Evolutionary conservation across 345 rosid genomes (phyloP).

Genomic region (Rhizophora apiculata): DNA sequence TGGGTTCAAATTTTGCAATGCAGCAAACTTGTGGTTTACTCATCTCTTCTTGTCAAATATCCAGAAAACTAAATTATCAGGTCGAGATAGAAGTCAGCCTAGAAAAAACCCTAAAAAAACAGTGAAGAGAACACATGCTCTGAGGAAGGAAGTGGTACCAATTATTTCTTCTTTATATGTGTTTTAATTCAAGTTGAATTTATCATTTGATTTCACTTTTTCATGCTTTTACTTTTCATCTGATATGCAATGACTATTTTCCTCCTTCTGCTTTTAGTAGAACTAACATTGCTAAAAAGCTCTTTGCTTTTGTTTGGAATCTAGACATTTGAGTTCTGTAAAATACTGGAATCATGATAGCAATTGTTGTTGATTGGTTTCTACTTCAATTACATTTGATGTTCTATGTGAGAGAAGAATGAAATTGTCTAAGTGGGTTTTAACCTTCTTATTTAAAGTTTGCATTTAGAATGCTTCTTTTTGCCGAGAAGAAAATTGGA

Average conservation of each 20-base stretch:
- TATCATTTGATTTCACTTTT: too few species aligned
- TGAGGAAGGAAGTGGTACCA: slow-evolving; percentile 43
- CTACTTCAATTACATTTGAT: background rate
- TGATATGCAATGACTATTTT: too few species aligned
- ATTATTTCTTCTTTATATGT: background rate
- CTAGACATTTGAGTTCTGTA: too few species aligned
- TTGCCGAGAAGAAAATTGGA: background rate
- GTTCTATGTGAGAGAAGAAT: background rate
- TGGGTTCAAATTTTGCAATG: slow-evolving; percentile 4
- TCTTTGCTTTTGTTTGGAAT: too few species aligned
- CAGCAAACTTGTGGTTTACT: slow-evolving; percentile 6
- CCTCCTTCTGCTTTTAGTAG: background rate
- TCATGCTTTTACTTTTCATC: too few species aligned
- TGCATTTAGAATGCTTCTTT: background rate
- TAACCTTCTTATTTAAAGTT: background rate
- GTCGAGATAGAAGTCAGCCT: slow-evolving; percentile 21
- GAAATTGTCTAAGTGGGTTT: background rate
- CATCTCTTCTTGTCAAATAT: slow-evolving; percentile 18
- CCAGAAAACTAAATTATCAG: slow-evolving; percentile 35
- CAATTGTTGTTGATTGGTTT: background rate
- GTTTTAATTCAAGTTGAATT: background rate
- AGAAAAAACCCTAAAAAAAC: slow-evolving; percentile 37
- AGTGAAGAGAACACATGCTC: slow-evolving; percentile 35
- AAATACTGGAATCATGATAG: too few species aligned
- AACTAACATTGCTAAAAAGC: background rate